Base-by-base conservation (phyloP, 2,329 filamentous ascomycete species). In the Neophaeococcomyces mojaviensis region DNA sequence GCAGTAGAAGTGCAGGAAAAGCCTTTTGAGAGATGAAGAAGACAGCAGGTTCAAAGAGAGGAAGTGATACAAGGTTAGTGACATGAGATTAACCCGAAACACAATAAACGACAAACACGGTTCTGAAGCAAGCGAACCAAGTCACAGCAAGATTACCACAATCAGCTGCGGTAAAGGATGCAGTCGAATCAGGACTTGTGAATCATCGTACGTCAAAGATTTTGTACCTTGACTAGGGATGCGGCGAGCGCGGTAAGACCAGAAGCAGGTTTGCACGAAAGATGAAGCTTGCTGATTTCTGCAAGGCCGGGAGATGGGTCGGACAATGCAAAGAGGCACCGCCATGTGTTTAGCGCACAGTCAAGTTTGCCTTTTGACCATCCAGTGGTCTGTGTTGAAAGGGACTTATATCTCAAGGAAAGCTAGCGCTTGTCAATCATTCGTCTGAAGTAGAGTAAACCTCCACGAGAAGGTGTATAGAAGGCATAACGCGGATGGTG, bases 351-450 rank as follows among this genome's bases (percentile, higher is more conserved):
- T 31, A 22, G 15, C 4, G 19, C 19, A 36, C 32, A 12, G 24
- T 44, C 20, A 44, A 44, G 36, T n/a, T 44, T 44, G 16, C 41
- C 41, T 34, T 26, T 43, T 5, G 30, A 22, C 40, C 28, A 43
- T 44, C 41, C 26, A 41, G 26, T 41, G 30, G 26, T 32, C 26
- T 18, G 35, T n/a, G 20, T 28, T 26, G 37, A 39, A 39, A n/a
- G 37, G 26, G 4, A 9, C 26, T 39, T 24, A 26, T 15, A 39
- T 9, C 20, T 20, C 37, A 39, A 39, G 20, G 20, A 20, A 8
- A n/a, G 37, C 37, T 39, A 28, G 37, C 37, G 22, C 37, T 26
- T 18, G 37, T 39, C 19, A 28, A 28, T 39, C 19, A 20, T 15
- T 4, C 20, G 37, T 15, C 18, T 20, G 37, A 28, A 20, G 4